Percentiles rank a stretch among this genome's conserved stretches.
These are phyloP conservation scores for Leishmania major DNA, from an alignment of 208 protist genomes.

Conservation along the genomic window DNA sequence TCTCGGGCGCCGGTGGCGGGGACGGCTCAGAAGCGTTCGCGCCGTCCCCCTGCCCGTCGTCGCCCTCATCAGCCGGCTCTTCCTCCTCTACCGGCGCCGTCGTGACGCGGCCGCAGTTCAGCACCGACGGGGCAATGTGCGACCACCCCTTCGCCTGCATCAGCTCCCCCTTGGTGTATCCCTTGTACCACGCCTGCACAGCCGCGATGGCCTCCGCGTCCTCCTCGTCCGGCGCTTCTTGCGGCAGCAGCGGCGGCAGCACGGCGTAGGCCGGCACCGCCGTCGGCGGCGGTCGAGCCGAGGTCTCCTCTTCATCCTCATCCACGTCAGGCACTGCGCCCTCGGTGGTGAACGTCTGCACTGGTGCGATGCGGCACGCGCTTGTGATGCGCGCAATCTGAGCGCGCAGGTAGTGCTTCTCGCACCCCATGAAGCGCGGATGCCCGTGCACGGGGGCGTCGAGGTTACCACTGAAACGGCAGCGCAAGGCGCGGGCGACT, in stretches of 20 bases:
- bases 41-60: conserved; percentile 23
- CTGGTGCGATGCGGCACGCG: conserved; percentile 86
- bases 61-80: conserved; percentile 22
- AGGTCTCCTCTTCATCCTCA: conserved; percentile 48
- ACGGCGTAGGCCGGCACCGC: conserved; percentile 76
- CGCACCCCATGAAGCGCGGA: conserved; percentile 92
- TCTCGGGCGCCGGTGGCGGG: conserved; percentile 54
- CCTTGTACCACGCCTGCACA: conserved; percentile 75
- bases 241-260: conserved; percentile 81
- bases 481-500: conserved; percentile 77
- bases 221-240: conserved; percentile 85
- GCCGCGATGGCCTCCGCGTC: conserved; percentile 62
- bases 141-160: conserved; percentile 90
- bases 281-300: conserved; percentile 52
- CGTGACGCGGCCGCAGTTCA: conserved; percentile 67
- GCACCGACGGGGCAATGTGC: conserved; percentile 85
- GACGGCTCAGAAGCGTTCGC: conserved; percentile 11
- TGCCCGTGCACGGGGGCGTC: conserved; percentile 82
- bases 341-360: conserved; percentile 82
- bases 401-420: conserved; percentile 94
- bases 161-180: conserved; percentile 88
- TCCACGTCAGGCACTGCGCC: conserved; percentile 83
- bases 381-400: conserved; percentile 95
- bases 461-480: conserved; percentile 93
- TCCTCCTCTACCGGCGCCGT: conserved; percentile 36